Evolutionary conservation across 371 early-diverging fungal genomes (phyloP).

Genomic region (Batkoa obscura): DNA sequence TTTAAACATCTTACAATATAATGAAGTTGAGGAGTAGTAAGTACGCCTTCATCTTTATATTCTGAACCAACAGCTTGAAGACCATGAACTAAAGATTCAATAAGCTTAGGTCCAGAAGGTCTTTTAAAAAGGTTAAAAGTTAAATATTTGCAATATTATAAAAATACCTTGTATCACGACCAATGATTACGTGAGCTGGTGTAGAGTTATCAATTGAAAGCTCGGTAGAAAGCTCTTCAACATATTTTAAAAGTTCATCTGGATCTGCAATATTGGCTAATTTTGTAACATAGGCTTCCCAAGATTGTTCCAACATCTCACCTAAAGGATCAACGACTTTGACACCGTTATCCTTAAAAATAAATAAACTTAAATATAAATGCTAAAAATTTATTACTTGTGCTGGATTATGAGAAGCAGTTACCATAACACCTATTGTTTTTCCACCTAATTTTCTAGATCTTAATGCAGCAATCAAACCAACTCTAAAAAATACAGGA

Average conservation of each 20-base stretch:
- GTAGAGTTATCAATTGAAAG: constrained; percentile 50
- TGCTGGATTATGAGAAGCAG: constrained; percentile 97
- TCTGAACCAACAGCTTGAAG: constrained; percentile 47
- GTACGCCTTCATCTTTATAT: constrained; percentile 65
- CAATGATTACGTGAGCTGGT: constrained; percentile 56
- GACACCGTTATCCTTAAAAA: constrained; percentile 91
- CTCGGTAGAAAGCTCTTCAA: constrained; percentile 39
- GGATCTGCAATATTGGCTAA: constrained; percentile 76
- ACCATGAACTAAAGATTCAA: constrained; percentile 60
- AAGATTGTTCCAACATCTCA: constrained; percentile 93
- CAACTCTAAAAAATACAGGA: constrained; percentile 88
- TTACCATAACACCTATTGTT: constrained; percentile 96
- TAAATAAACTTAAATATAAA: neutral
- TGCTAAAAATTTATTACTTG: constrained; percentile 28
- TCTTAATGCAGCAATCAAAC: constrained; percentile 79
- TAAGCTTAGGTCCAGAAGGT: constrained; percentile 74
- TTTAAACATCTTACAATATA: constrained; percentile 80
- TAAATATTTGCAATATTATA: neutral
- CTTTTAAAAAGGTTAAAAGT: constrained; percentile 13
- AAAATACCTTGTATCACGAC: constrained; percentile 76
- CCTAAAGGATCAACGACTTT: constrained; percentile 98
- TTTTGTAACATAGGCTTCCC: constrained; percentile 85
- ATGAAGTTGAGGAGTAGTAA: constrained; percentile 96
- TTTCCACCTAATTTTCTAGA: constrained; percentile 71
- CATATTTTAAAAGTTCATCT: constrained; percentile 33